Evolutionary conservation across 2,329 filamentous ascomycete genomes (phyloP).

Genomic region (Diaporthe helianthi): DNA sequence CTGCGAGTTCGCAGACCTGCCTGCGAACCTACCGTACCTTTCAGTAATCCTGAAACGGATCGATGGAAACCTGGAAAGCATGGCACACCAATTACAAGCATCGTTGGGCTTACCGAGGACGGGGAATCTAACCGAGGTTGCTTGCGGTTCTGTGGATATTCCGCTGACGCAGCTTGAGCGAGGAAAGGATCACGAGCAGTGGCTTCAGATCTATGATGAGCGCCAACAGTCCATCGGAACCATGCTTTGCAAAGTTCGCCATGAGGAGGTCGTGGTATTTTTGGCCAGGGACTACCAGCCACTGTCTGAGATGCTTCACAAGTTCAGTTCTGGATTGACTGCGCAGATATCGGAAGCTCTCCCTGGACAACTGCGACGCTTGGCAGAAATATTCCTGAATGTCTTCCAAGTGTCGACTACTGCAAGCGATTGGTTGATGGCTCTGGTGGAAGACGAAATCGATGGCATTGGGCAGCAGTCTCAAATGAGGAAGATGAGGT

Average conservation of each 20-base stretch:
- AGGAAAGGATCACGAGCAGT: conserved; percentile 82
- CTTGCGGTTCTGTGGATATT: conserved; percentile 80
- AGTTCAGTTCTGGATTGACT: conserved; percentile 83
- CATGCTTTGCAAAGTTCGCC: conserved; percentile 80
- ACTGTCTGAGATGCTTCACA: conserved; percentile 82
- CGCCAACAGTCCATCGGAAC: conserved; percentile 80
- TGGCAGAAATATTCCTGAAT: conserved; percentile 88
- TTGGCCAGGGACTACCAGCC: conserved; percentile 85
- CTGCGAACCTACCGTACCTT: conserved; percentile 71
- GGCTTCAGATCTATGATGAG: conserved; percentile 83
- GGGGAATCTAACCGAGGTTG: conserved; percentile 55
- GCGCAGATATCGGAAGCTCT: conserved; percentile 82
- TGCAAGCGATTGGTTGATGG: conserved; percentile 88
- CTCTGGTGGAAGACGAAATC: conserved; percentile 94
- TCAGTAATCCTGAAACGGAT: conserved; percentile 76
- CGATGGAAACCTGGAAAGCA: conserved; percentile 56
- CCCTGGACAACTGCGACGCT: conserved; percentile 76
- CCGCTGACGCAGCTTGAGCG: conserved; percentile 79
- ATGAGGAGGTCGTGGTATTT: conserved; percentile 90
- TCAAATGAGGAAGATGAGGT: conserved; percentile 75
- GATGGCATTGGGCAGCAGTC: conserved; percentile 88
- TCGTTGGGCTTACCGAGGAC: conserved; percentile 52
- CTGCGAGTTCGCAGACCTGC: conserved; percentile 78
- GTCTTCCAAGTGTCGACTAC: conserved; percentile 93
- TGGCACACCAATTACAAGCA: conserved; percentile 52